Percentiles rank a stretch among this genome's conserved stretches.
Evolutionary conservation across 2,329 filamentous ascomycete genomes (phyloP).

Genomic region (Colletotrichum magnum): DNA sequence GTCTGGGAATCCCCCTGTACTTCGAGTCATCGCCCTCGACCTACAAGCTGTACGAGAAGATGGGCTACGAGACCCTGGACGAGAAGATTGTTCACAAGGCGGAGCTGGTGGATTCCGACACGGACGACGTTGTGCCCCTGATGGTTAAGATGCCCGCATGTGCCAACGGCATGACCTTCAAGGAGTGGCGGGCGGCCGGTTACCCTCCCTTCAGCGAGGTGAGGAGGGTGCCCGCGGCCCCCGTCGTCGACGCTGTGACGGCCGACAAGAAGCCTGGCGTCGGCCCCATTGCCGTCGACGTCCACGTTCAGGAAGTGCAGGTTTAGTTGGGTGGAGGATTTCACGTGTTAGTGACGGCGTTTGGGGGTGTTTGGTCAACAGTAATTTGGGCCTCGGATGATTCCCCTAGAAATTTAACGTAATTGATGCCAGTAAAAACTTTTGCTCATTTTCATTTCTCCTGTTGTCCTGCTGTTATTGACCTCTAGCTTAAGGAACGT

Average conservation of each 20-base stretch:
- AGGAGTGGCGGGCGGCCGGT: constrained; percentile 48
- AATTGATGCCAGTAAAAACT: background rate
- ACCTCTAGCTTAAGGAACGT: background rate
- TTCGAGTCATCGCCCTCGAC: constrained; percentile 61
- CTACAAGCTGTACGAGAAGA: constrained; percentile 59
- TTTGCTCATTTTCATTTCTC: background rate
- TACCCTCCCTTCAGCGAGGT: constrained; percentile 38
- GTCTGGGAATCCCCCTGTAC: constrained; percentile 58
- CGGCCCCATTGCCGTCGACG: constrained; percentile 14
- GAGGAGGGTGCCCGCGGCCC: constrained; percentile 17
- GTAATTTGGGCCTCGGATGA: background rate
- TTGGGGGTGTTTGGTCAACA: constrained; percentile 12
- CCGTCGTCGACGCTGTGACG: background rate
- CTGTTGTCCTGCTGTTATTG: background rate
- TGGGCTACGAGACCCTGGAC: constrained; percentile 59
- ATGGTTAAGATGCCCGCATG: constrained; percentile 58
- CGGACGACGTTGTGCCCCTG: constrained; percentile 56
- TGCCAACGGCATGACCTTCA: constrained; percentile 50
- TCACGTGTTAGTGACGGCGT: constrained; percentile 7
- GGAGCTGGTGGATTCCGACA: constrained; percentile 50
- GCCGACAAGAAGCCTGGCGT: constrained; percentile 12
- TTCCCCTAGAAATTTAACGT: constrained; percentile 14
- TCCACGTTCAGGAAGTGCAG: constrained; percentile 34
- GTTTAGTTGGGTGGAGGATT: background rate
- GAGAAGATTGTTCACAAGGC: constrained; percentile 56